Base-by-base conservation (phyloP, 768 basidiomycete genomes). In the Pluteus cervinus region DNA sequence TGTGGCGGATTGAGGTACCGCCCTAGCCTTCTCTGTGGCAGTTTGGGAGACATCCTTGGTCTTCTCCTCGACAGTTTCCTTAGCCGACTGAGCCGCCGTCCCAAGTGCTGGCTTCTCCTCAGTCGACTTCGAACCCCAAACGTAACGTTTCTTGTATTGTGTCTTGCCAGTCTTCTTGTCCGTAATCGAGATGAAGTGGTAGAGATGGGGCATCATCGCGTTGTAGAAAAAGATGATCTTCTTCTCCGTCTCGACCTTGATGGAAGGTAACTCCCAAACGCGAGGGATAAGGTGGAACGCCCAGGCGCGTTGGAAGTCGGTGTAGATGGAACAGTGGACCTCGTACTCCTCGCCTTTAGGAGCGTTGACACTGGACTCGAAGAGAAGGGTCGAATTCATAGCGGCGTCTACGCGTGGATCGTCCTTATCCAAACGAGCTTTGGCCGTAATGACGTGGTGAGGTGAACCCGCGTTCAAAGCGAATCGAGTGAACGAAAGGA, bases 151-250 rank as follows among this genome's bases (percentile, higher is more conserved):
- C 49, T 72, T 69, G 7, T 57, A 61, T 34, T 57, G 53, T 26
- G 48, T 46, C 30, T 62, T 61, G 10, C 50, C 47, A 14, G 50
- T 53, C 15, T 46, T 49, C 6, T 57, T 55, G 10, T 55, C 54
- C 26, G 49, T 60, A n/a, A 76, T 62, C 3, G 50, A 65, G 38
- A 79, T 69, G 11, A 52, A 65, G 45, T 79, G 76, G 42, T 63
- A 74, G 4, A 68, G 22, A n/a, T 62, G 60, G 3, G 77, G 75
- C 44, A 57, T 34, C 15, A 63, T 34, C 41, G 63, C 74, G 49
- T 77, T 71, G 49, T 49, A 61, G 18, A 69, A 48, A 17, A 69
- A 42, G 1, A 76, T 54, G 4, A 59, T 53, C 0, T 73, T 75
- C 4, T 57, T 51, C 40, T 72, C 73, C 42, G 73, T 70, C 29